Conservation (phyloP, 192 early-diverging fungal genomes). For the Obelidium mucronatum region DNA sequence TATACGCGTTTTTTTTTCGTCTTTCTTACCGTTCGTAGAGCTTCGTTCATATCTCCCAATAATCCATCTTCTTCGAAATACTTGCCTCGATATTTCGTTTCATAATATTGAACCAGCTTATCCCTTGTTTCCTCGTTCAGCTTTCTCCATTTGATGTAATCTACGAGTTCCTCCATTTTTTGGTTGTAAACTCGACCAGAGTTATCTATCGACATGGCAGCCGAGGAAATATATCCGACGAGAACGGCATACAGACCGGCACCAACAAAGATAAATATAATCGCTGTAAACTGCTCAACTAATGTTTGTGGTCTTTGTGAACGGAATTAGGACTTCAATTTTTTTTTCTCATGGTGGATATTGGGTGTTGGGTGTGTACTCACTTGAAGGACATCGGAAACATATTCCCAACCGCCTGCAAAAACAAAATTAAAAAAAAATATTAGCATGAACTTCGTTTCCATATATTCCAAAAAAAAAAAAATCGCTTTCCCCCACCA, state of each 20-base stretch:
- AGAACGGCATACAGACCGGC: slow-evolving; percentile 31
- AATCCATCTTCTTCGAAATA: slow-evolving; percentile 40
- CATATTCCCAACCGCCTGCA: slow-evolving; percentile 41
- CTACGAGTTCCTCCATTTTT: slow-evolving; percentile 43
- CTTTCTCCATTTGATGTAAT: slow-evolving; percentile 39
- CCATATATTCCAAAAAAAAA: too few relatives aligned
- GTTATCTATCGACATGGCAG: slow-evolving; percentile 13
- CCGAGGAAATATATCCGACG: slow-evolving; percentile 31
- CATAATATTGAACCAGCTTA: slow-evolving; percentile 38
- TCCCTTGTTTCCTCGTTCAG: slow-evolving; percentile 3
- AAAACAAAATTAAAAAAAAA: too few relatives aligned
- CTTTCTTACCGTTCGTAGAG: background rate
- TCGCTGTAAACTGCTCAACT: background rate
- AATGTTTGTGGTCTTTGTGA: slow-evolving; percentile 1
- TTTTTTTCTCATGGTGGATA: background rate
- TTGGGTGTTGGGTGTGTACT: too few relatives aligned
- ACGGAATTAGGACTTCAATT: background rate
- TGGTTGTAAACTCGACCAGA: slow-evolving; percentile 32
- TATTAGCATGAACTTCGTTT: too few relatives aligned
- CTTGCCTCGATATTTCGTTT: slow-evolving; percentile 43
- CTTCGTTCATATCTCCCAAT: slow-evolving; percentile 35
- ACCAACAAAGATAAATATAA: background rate
- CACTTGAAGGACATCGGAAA: slow-evolving; percentile 18
- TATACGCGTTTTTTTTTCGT: too few relatives aligned
- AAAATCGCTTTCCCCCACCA: too few relatives aligned